These are phyloP conservation scores for Dalbergia cochinchinensis DNA, from an alignment of 306 rosid genomes.

Conservation along the genomic window DNA sequence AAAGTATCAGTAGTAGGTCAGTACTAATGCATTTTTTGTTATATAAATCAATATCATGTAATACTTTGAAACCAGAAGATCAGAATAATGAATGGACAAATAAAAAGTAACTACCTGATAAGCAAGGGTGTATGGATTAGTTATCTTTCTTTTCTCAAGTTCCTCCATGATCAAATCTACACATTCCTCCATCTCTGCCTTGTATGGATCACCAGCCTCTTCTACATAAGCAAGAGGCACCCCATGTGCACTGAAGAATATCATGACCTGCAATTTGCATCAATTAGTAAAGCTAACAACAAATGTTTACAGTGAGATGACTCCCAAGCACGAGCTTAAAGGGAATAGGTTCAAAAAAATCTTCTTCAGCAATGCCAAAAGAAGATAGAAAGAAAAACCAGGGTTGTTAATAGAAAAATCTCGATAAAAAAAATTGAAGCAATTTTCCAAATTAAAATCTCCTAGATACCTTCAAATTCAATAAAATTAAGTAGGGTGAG, in stretches of 20 bases:
- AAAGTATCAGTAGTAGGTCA: not conserved
- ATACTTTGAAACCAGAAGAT: slow-evolving; percentile 30
- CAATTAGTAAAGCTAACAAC: slow-evolving; percentile 34
- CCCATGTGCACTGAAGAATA: slow-evolving; percentile 97
- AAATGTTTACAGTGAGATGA: slow-evolving; percentile 25
- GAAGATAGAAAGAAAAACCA: slow-evolving; percentile 12
- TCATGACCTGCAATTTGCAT: slow-evolving; percentile 68
- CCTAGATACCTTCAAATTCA: not conserved
- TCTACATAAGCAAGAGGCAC: slow-evolving; percentile 98
- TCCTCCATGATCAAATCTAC: slow-evolving; percentile 94
- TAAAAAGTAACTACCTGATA: slow-evolving; percentile 70
- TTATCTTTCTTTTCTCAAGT: slow-evolving; percentile 78
- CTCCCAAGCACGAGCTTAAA: slow-evolving; percentile 11
- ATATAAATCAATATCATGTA: slow-evolving; percentile 19
- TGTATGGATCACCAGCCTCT: slow-evolving; percentile 98
- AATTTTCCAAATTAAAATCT: slow-evolving; percentile 14
- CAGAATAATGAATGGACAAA: not conserved
- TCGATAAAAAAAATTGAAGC: slow-evolving; percentile 15
- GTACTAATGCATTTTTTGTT: not conserved
- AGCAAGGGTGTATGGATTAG: slow-evolving; percentile 86
- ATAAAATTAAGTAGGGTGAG: slow-evolving; percentile 15
- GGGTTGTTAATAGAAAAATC: slow-evolving; percentile 11
- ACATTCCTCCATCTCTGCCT: slow-evolving; percentile 99
- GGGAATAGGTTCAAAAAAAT: slow-evolving; percentile 26
- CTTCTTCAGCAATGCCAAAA: slow-evolving; percentile 2